Evolutionary conservation across 331 rosid genomes (phyloP), one percentile per base, ranked within the genome.

Genomic region (Ulmus americana): DNA sequence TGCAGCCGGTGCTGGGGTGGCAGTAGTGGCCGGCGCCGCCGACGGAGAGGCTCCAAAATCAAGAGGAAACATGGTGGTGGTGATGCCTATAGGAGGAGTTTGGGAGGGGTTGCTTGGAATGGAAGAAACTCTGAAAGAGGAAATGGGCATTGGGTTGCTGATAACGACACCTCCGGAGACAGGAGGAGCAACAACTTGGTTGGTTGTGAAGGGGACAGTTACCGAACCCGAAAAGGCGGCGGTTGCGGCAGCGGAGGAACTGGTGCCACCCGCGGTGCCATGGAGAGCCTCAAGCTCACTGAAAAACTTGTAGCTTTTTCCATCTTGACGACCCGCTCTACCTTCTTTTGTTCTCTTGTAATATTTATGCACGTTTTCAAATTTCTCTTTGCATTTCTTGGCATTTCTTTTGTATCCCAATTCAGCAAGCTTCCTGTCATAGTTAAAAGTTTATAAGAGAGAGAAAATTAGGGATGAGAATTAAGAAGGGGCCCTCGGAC

Each of bases 341-440:
- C 80, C 76, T 74, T 81, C 85, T 54, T 81, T 81, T 1, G 85
- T 81, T 12, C 85, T 63, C 59, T 77, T 81, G 80, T 81, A 74
- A 10, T 81, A 81, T 48, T 81, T 81, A 45, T 81, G 79, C 39
- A 81, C 82, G 76, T 81, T 81, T 43, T 81, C 85, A 16, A 81
- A 81, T 61, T 81, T 81, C 60, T 81, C 85, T 11, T 81, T 81
- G 77, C 85, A 81, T 71, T 81, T 81, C 65, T 81, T 81, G 16
- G 70, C 80, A 59, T 40, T 81, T 41, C 85, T 62, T 6, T 43
- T 48, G 70, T 70, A 81, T 3, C 85, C 85, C 63, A 73, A 13
- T 59, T 73, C 85, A 39, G 56, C 69, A 14, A 81, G 72, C 64
- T 81, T 81, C 74, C 85, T 81, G 81, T 52, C 18, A 51, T 6